phyloP scores from a whole-genome alignment of 164 flowering plant species.

The Euptelea pleiosperma region DNA sequence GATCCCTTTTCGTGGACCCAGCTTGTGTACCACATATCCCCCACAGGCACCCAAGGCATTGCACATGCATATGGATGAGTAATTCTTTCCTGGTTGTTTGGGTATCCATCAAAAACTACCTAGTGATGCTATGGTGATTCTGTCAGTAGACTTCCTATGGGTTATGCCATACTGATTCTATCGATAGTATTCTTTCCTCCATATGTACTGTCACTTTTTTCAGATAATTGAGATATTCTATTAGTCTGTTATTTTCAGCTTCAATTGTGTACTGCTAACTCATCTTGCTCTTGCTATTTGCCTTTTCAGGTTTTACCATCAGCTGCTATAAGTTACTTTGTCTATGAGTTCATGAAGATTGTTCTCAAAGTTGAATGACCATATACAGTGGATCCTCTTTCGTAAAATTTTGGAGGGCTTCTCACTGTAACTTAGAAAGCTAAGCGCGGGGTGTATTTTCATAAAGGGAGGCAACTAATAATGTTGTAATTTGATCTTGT shows the following conservation, averaged over 20 bases:
- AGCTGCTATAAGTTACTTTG: constrained; percentile 85
- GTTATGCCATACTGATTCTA: no score
- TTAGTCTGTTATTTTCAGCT: not conserved
- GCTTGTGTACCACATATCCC: no score
- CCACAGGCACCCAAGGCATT: no score
- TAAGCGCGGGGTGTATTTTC: constrained; percentile 12
- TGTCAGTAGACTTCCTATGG: no score
- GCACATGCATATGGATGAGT: no score
- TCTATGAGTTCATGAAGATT: constrained; percentile 89
- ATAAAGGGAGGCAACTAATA: constrained; percentile 3
- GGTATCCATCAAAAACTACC: not conserved
- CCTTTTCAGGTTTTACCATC: constrained; percentile 79
- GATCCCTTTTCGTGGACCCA: no score
- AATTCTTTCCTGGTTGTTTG: not conserved
- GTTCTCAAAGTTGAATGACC: constrained; percentile 75
- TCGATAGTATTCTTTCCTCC: no score
- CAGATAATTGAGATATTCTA: not conserved
- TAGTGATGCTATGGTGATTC: not conserved
- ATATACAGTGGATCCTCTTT: no score
- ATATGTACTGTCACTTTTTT: no score
- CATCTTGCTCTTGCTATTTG: constrained; percentile 8
- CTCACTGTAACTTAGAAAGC: constrained; percentile 10
- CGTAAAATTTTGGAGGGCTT: constrained; percentile 11
- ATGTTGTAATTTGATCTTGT: not conserved
- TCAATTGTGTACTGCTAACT: not conserved